phyloP scores from a whole-genome alignment of 140 eudicot species.

The Stevia rebaudiana region DNA sequence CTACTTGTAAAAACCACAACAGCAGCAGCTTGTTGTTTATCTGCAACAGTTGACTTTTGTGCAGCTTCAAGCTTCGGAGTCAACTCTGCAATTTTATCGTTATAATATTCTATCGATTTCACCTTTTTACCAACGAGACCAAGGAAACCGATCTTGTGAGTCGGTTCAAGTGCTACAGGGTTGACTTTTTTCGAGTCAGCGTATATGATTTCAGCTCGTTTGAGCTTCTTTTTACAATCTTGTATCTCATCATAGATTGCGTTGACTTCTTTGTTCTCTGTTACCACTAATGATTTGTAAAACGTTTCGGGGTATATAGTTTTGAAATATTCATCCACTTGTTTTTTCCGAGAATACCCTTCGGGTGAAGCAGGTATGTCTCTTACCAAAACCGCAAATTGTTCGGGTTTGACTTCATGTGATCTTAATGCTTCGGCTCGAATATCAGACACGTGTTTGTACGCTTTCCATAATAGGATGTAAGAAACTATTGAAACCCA shows the following conservation, averaged over 20 bases:
- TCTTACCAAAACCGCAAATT: constrained; percentile 82
- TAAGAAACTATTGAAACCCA: constrained; percentile 78
- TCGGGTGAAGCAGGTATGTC: constrained; percentile 57
- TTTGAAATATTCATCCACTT: constrained; percentile 63
- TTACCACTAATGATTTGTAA: constrained; percentile 69
- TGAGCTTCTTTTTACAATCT: constrained; percentile 69
- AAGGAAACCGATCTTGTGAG: constrained; percentile 53
- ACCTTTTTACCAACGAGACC: constrained; percentile 74
- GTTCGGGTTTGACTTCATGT: constrained; percentile 54
- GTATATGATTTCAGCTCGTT: constrained; percentile 58
- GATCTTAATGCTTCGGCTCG: constrained; percentile 60
- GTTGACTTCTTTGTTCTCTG: constrained; percentile 65
- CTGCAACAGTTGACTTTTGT: constrained; percentile 57
- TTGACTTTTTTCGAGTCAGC: constrained; percentile 41
- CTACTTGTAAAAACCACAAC: constrained; percentile 60
- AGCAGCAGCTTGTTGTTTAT: constrained; percentile 68
- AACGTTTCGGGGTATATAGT: constrained; percentile 69
- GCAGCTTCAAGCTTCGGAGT: constrained; percentile 68
- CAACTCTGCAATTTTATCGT: constrained; percentile 53
- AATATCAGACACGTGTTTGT: constrained; percentile 64
- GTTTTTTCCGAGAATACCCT: constrained; percentile 51
- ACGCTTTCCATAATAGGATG: constrained; percentile 77
- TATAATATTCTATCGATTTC: constrained; percentile 60
- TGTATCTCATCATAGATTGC: constrained; percentile 66
- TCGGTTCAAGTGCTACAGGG: constrained; percentile 56